phyloP scores from a whole-genome alignment of 345 rosid species.

The Gossypium bickii region DNA sequence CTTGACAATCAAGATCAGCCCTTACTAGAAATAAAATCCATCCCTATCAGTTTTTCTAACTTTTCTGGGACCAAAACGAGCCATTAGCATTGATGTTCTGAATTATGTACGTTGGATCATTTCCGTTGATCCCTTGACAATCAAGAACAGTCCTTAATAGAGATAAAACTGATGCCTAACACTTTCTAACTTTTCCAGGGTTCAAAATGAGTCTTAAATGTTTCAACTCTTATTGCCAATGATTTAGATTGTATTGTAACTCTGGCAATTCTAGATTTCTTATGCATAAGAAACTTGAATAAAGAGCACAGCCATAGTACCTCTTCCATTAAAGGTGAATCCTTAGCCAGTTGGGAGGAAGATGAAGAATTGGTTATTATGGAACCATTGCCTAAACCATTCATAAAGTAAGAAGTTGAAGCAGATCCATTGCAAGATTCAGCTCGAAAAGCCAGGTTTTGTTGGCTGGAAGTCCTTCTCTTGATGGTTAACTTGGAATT shows the following conservation, averaged over 20 bases:
- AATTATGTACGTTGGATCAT: too few relatives aligned
- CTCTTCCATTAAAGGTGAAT: constrained; percentile 77
- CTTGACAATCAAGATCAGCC: too few relatives aligned
- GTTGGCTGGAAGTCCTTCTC: constrained; percentile 56
- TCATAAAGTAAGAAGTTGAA: constrained; percentile 70
- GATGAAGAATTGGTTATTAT: constrained; percentile 69
- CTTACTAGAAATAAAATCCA: too few relatives aligned
- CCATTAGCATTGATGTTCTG: too few relatives aligned
- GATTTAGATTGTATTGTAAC: too few relatives aligned
- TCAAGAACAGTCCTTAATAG: not conserved
- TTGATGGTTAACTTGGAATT: constrained; percentile 53
- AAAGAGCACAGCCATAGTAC: constrained; percentile 29
- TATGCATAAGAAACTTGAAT: not conserved
- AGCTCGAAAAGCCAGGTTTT: constrained; percentile 51
- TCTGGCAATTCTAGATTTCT: not conserved
- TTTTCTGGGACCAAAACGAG: too few relatives aligned
- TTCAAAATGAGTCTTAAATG: not conserved
- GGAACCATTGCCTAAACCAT: constrained; percentile 75
- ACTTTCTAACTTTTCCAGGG: not conserved
- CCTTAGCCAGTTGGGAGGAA: constrained; percentile 73
- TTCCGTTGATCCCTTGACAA: not conserved
- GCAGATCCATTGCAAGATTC: constrained; percentile 77
- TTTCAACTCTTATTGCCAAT: too few relatives aligned
- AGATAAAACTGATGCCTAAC: not conserved
- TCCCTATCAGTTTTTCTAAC: too few relatives aligned